phyloP scores from a whole-genome alignment of 2,329 filamentous ascomycete species.

The Ophiostoma novo-ulmi region DNA sequence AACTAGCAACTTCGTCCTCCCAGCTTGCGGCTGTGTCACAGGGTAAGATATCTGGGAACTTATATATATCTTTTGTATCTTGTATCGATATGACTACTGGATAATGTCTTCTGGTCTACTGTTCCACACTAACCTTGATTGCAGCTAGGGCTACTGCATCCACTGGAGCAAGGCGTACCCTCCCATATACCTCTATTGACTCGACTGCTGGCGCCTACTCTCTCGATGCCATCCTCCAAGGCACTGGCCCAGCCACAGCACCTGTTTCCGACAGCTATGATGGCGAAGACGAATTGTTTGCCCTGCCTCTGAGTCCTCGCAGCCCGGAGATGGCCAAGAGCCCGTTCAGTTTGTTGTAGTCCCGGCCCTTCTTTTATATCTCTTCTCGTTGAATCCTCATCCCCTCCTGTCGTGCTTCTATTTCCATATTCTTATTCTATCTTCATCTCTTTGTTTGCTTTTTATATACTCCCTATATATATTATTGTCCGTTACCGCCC shows the following conservation, averaged over 20 bases:
- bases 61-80: not conserved
- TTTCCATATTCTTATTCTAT: not conserved
- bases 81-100: no score
- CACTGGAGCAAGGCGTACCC: not conserved
- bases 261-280: constrained; percentile 37
- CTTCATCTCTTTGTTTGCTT: not conserved
- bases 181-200: not conserved
- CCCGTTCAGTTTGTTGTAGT: constrained; percentile 60
- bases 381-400: no score
- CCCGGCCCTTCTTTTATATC: no score
- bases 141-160: not conserved
- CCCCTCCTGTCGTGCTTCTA: not conserved
- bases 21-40: constrained; percentile 50
- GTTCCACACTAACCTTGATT: not conserved
- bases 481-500: not conserved
- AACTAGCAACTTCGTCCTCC: constrained; percentile 65
- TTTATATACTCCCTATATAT: not conserved
- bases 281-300: constrained; percentile 77
- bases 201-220: constrained; percentile 28
- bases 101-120: no score
- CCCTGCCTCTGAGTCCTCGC: constrained; percentile 76
- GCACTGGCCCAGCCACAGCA: not conserved
- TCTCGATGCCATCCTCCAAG: constrained; percentile 40
- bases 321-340: constrained; percentile 82
- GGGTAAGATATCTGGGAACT: constrained; percentile 40